Evolutionary conservation across 495 filamentous ascomycete species (phyloP), one percentile per base, ranked within the genome.

Genomic region (Copromyces sp.): DNA sequence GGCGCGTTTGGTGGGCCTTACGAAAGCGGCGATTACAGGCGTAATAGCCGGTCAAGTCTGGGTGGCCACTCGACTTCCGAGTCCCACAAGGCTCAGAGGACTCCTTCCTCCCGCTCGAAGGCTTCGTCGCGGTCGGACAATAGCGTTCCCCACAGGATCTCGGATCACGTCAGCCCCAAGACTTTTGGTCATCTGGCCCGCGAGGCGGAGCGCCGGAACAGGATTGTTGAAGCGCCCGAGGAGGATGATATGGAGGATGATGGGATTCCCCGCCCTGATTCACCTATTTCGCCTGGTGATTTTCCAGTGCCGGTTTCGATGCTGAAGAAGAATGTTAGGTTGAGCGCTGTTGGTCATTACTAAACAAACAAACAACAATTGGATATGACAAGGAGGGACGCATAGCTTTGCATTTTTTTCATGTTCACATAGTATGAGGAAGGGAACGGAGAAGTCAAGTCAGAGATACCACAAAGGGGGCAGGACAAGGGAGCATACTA

Each of bases 301-400:
- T 79, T 81, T 35, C 72, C 79, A 38, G 71, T 73, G 73, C 75
- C 70, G 68, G 77, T 74, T 74, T 77, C 75, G 76, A 84, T 79
- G 72, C 78, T 74, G 72, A 80, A 82, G 72, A 83, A 83, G 76
- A 85, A 83, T 29, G 82, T 82, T 38, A 80, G 84, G 53, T 72
- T 86, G 61, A 86, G 84, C 69, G 84, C 84, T 4, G 83, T 86
- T 32, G 84, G 84, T 16, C 78, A 72, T 37, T 77, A 74, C 53
- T 29, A 29, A 14, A 59, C 20, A 59, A 9, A 75, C 24, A 24
- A 24, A 24, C 24, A 24, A 24, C 24, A 24, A 12, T 32, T 16
- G 24, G 53, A 32, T 16, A 32, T 29, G 37, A 65, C 12, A 65
- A 61, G 69, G 69, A 71, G 69, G 69, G 47, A 38, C 70, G 69